These are phyloP conservation scores for Arachis stenosperma DNA, from an alignment of 306 rosid genomes.

Conservation along the genomic window DNA sequence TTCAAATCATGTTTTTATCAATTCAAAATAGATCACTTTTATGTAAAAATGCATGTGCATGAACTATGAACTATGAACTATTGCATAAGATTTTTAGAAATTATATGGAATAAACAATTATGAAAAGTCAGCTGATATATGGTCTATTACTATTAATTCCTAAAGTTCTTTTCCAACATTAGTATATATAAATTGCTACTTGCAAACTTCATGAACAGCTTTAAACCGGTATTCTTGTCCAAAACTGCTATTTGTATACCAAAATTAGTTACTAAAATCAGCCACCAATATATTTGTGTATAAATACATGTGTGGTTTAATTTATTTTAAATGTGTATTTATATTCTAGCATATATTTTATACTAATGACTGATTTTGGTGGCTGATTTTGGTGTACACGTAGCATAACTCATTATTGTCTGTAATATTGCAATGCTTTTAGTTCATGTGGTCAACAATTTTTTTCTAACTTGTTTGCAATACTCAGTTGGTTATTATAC, in stretches of 20 bases:
- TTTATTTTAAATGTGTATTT: too few species aligned
- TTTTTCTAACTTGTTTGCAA: slow-evolving; percentile 13
- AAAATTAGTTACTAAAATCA: too few species aligned
- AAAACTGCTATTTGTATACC: too few species aligned
- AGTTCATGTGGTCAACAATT: slow-evolving; percentile 8
- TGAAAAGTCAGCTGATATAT: not conserved
- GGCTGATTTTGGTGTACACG: too few species aligned
- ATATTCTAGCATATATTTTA: too few species aligned
- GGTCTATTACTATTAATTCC: not conserved
- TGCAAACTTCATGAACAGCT: not conserved
- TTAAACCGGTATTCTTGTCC: not conserved
- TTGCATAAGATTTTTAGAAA: not conserved
- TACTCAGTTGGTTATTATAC: not conserved
- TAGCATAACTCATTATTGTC: not conserved
- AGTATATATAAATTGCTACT: not conserved
- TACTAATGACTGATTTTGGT: too few species aligned
- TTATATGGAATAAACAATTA: not conserved
- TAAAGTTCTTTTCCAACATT: not conserved
- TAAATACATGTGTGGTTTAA: too few species aligned
- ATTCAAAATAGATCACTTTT: not conserved
- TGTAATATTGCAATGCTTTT: slow-evolving; percentile 1
- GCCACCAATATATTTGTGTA: too few species aligned
- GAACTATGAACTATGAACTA: not conserved
- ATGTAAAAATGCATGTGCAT: not conserved
- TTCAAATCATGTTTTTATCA: not conserved